A percentile compares a stretch with the other conserved stretches of the same genome.
phyloP scores from a whole-genome alignment of 2,329 filamentous ascomycete species.

The Zalaria sp. region DNA sequence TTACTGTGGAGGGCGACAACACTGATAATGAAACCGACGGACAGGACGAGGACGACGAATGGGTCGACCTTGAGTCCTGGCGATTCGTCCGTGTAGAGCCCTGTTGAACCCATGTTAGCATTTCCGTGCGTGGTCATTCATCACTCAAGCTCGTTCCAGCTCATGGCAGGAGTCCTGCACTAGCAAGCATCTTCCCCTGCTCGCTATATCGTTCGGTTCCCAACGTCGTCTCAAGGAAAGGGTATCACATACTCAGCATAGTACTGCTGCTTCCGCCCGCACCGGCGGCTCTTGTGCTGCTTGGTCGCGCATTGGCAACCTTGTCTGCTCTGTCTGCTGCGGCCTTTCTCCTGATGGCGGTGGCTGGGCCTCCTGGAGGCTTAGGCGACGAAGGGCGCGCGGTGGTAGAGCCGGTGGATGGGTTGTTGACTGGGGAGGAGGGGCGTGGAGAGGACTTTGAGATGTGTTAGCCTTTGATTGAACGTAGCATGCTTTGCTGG shows the following conservation, averaged over 20 bases:
- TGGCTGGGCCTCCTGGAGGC: slow-evolving; percentile 85
- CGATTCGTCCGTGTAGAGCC: slow-evolving; percentile 95
- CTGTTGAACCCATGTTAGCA: slow-evolving; percentile 24
- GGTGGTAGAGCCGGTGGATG: slow-evolving; percentile 53
- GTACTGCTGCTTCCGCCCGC: slow-evolving; percentile 94
- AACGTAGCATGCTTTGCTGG: too few species aligned
- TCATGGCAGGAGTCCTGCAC: too few species aligned
- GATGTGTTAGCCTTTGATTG: slow-evolving; percentile 1
- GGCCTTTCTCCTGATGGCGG: slow-evolving; percentile 86
- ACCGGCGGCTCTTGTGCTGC: slow-evolving; percentile 82
- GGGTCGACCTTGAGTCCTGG: slow-evolving; percentile 96
- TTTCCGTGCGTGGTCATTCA: too few species aligned
- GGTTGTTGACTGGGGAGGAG: slow-evolving; percentile 28
- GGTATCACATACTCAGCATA: slow-evolving; percentile 72
- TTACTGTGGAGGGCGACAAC: slow-evolving; percentile 94
- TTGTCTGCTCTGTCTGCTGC: slow-evolving; percentile 97
- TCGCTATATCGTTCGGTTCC: slow-evolving; percentile 8
- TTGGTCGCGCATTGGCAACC: slow-evolving; percentile 82
- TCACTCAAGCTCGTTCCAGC: too few species aligned
- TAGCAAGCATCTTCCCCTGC: too few species aligned
- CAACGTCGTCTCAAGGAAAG: slow-evolving; percentile 2
- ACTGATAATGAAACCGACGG: slow-evolving; percentile 96
- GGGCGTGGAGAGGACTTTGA: slow-evolving; percentile 20
- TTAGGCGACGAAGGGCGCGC: slow-evolving; percentile 74
- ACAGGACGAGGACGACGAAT: slow-evolving; percentile 90